Evolutionary conservation across 1,139 yeast genomes (phyloP).

Genomic region (Lipomyces yarrowii): DNA sequence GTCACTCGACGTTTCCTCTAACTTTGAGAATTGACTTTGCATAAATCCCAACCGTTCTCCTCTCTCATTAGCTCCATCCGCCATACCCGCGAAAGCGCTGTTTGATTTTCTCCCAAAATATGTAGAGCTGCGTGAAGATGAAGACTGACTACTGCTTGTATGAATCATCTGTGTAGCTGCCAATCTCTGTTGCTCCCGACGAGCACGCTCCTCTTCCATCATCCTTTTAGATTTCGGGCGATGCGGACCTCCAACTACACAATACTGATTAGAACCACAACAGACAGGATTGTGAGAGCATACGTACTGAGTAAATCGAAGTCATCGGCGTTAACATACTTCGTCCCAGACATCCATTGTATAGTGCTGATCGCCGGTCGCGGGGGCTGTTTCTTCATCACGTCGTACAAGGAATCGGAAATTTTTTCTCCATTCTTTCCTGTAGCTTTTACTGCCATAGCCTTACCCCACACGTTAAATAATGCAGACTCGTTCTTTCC

Average conservation of each 20-base stretch:
- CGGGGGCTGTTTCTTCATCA: conserved; percentile 54
- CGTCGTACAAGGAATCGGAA: conserved; percentile 48
- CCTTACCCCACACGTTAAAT: conserved; percentile 51
- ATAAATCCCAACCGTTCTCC: conserved; percentile 38
- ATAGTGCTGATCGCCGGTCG: conserved; percentile 80
- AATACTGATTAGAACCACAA: not conserved
- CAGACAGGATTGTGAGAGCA: not conserved
- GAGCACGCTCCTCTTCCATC: conserved; percentile 36
- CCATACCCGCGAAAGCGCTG: conserved; percentile 23
- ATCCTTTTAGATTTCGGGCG: conserved; percentile 43
- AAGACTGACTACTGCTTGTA: not conserved
- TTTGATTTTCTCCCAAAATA: conserved; percentile 2
- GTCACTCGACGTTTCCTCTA: conserved; percentile 42
- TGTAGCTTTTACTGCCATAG: conserved; percentile 31
- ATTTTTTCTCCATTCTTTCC: conserved; percentile 36
- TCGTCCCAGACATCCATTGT: conserved; percentile 86
- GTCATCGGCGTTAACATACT: conserved; percentile 60
- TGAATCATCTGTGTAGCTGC: conserved; percentile 23
- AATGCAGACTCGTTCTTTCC: conserved; percentile 60
- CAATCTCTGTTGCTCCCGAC: conserved; percentile 30
- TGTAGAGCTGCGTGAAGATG: conserved; percentile 7
- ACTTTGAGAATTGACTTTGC: conserved; percentile 38
- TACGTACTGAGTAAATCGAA: conserved; percentile 41
- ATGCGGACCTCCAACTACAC: conserved; percentile 44
- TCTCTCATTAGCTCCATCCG: conserved; percentile 29